Evolutionary conservation across 192 early-diverging fungal genomes (phyloP).

Genomic region (Geranomyces michiganensis): DNA sequence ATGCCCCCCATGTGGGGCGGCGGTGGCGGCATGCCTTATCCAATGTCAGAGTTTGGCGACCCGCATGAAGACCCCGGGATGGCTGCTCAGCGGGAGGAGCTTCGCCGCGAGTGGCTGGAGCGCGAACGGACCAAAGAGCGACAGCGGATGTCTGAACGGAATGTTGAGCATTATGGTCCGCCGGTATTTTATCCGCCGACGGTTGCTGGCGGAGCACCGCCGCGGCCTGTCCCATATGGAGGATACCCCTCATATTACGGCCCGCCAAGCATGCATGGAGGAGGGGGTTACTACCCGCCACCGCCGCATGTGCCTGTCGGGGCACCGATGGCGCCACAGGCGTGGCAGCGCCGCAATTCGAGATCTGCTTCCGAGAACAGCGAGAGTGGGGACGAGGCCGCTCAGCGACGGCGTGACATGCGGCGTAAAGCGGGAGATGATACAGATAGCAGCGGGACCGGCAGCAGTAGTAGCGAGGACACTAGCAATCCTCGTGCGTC

Average conservation of each 20-base stretch:
- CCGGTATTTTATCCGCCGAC: conserved; percentile 18
- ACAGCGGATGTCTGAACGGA: conserved; percentile 27
- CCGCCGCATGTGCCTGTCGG: neutral
- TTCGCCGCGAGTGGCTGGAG: conserved; percentile 28
- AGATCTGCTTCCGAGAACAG: conserved; percentile 2
- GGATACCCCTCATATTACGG: neutral
- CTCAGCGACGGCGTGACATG: neutral
- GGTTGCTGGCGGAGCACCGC: conserved; percentile 6
- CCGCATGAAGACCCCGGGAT: conserved; percentile 25
- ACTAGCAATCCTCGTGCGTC: neutral
- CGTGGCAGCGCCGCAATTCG: conserved; percentile 7
- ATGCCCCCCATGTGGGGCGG: conserved; percentile 1
- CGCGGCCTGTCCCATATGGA: neutral
- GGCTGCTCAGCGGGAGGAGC: conserved; percentile 30
- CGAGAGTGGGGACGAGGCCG: conserved; percentile 11
- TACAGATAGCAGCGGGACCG: neutral
- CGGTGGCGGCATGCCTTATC: conserved; percentile 14
- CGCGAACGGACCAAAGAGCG: conserved; percentile 30
- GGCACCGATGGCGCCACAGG: neutral
- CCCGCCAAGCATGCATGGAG: neutral
- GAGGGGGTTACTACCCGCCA: neutral
- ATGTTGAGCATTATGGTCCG: conserved; percentile 18
- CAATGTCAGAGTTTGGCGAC: conserved; percentile 32
- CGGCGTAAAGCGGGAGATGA: conserved; percentile 6
- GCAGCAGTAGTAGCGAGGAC: neutral